Evolutionary conservation across 2,329 filamentous ascomycete species (phyloP), one percentile per base, ranked within the genome.

Genomic region (Talaromyces pinophilus): DNA sequence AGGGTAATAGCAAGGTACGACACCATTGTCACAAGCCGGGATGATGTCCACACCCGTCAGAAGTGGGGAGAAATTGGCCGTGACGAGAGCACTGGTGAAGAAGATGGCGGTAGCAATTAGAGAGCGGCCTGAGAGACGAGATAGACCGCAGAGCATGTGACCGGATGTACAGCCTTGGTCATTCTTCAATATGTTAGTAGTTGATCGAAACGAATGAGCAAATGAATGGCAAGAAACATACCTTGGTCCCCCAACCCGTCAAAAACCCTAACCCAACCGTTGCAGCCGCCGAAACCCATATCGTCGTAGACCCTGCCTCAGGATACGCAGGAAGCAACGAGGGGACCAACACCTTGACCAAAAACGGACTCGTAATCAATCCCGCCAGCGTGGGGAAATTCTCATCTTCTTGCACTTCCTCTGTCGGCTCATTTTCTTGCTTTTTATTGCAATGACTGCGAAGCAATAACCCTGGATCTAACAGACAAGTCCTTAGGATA

Each of bases 61-160:
- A 5, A 30, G 15, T 7, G 59, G 57, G 0, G 57, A 67, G 15
- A 78, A 71, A 44, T 80, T 81, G 5, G 80, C 79, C 0, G 80
- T 81, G 44, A 81, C 71, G n/a, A 84, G 68, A 11, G 78, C 80
- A 0, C 78, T 75, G 10, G 73, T 74, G 73, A 82, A 82, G 74
- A 83, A 83, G 28, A 78, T 71, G 13, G 74, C 75, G 0, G 81
- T 82, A 55, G 84, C 82, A 64, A 82, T 77, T 5, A 82, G 68
- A 15, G 83, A 85, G 59, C 83, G 80, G n/a, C 78, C 75, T 15
- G 81, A 84, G 30, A 84, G 75, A 48, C 83, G 79, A 5, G 82
- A 79, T 4, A 86, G 70, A 1, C 84, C 84, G 67, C 83, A 85
- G 38, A 86, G 80, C 81, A 86, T 85, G 70, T 86, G 84, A 62